Conservation (phyloP, 805 yeast species). For the Kodamaea leandrae region DNA sequence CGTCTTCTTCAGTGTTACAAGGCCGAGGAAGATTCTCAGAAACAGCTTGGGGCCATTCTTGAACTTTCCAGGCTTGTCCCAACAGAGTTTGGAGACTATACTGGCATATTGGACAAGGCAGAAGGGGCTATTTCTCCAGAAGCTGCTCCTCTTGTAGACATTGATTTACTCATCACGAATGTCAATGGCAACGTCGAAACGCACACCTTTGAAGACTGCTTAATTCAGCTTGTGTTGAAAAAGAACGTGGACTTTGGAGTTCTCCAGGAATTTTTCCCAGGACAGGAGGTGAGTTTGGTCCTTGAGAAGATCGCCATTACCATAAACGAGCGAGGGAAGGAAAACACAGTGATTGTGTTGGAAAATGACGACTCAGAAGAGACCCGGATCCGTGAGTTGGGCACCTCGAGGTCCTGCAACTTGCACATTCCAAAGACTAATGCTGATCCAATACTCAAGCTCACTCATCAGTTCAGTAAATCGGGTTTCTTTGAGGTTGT, state of each 20-base stretch:
- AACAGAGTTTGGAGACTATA: background rate
- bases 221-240: conserved; percentile 4
- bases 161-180: conserved; percentile 2
- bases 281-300: background rate
- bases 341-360: background rate
- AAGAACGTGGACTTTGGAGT: background rate
- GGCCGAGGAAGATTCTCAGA: conserved; percentile 23
- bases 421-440: background rate
- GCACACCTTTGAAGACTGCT: conserved; percentile 10
- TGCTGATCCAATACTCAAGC: conserved; percentile 3
- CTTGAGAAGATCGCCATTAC: conserved; percentile 1
- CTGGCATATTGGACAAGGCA: background rate
- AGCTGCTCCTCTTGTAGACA: background rate
- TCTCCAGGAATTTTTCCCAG: conserved; percentile 1
- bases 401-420: background rate
- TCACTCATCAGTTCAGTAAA: conserved; percentile 4
- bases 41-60: conserved; percentile 8
- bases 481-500: conserved; percentile 3
- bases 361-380: background rate
- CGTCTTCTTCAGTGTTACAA: conserved; percentile 40
- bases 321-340: background rate
- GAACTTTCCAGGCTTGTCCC: conserved; percentile 9
- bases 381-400: background rate
- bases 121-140: background rate
- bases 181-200: conserved; percentile 5